phyloP scores from a whole-genome alignment of 2,329 filamentous ascomycete species.

The Raffaelea arxii region DNA sequence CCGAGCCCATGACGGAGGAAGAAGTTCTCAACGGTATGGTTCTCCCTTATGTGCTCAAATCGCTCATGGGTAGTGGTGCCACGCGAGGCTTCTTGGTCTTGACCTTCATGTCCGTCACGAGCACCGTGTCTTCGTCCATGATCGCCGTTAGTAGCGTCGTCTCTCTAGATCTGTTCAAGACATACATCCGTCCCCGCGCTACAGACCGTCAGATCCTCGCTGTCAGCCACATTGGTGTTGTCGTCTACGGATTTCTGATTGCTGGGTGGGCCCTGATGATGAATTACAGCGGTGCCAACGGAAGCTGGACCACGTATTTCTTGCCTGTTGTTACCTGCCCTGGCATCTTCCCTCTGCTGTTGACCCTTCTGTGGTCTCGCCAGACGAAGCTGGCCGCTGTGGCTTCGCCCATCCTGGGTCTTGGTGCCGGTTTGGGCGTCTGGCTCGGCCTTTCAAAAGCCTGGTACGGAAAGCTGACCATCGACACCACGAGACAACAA shows the following conservation, averaged over 20 bases:
- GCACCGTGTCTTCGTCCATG: conserved; percentile 30
- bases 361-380: conserved; percentile 25
- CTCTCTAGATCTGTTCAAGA: conserved; percentile 29
- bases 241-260: conserved; percentile 22
- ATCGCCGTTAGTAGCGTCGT: conserved; percentile 28
- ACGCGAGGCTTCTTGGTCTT: conserved; percentile 26
- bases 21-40: conserved; percentile 21
- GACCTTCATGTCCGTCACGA: conserved; percentile 37
- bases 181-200: conserved; percentile 23
- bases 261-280: conserved; percentile 23
- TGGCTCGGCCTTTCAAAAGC: conserved; percentile 26
- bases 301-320: conserved; percentile 27
- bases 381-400: conserved; percentile 27
- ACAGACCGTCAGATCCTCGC: conserved; percentile 15
- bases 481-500: conserved; percentile 24
- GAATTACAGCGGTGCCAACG: conserved; percentile 24
- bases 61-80: conserved; percentile 24
- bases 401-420: conserved; percentile 23
- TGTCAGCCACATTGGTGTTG: conserved; percentile 23
- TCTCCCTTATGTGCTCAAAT: conserved; percentile 20
- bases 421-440: conserved; percentile 21
- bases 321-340: conserved; percentile 18
- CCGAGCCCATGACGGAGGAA: conserved; percentile 16
- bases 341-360: conserved; percentile 23
- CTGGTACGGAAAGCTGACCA: conserved; percentile 22